Percentiles rank a stretch among this genome's conserved stretches.
These are phyloP conservation scores for Phaffia rhodozyma DNA, from an alignment of 1,284 basidiomycete species.

Conservation along the genomic window DNA sequence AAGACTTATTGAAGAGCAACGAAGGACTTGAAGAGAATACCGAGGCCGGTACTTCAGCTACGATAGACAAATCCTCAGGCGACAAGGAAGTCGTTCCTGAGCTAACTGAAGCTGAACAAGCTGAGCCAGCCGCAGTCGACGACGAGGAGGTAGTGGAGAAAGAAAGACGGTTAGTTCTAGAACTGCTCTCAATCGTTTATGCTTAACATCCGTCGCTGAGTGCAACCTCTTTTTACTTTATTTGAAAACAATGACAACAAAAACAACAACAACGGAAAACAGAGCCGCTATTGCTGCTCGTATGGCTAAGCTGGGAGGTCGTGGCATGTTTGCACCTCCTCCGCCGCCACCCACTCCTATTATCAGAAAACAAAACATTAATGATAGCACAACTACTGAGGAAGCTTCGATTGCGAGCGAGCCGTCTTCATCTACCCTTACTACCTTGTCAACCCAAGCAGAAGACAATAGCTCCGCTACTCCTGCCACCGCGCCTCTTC, in stretches of 20 bases:
- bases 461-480: constrained; percentile 16
- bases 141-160: constrained; percentile 36
- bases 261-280: no score
- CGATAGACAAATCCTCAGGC: constrained; percentile 24
- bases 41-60: not conserved
- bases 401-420: not conserved
- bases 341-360: constrained; percentile 4
- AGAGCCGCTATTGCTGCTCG: constrained; percentile 38
- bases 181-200: not conserved
- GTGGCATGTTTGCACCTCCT: constrained; percentile 26
- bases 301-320: constrained; percentile 39
- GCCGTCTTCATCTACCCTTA: not conserved
- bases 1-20: constrained; percentile 20
- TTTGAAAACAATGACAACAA: no score
- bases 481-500: constrained; percentile 21
- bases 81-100: constrained; percentile 28
- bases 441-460: not conserved
- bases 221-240: not conserved
- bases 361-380: constrained; percentile 14
- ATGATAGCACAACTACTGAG: not conserved
- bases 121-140: constrained; percentile 16
- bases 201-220: not conserved
- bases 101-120: constrained; percentile 24
- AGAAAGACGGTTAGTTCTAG: constrained; percentile 25
- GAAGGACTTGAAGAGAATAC: constrained; percentile 12